A percentile compares a stretch with the other conserved stretches of the same genome.
Evolutionary conservation across 192 early-diverging fungal species (phyloP).

Genomic region (Coemansia sp.): DNA sequence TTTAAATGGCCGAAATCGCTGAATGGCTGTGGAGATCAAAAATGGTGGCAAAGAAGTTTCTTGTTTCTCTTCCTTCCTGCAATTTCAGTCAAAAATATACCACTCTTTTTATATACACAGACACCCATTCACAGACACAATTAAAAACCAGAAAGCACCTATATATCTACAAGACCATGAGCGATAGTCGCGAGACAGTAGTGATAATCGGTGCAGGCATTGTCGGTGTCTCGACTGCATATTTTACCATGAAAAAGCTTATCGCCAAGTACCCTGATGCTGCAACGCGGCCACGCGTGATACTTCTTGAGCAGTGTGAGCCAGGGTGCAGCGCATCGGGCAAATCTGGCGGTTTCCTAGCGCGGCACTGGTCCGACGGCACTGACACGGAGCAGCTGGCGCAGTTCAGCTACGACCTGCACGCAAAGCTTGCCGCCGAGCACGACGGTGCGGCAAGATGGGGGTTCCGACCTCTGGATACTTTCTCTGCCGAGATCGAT

Average conservation of each 20-base stretch:
- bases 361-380: slow-evolving; percentile 51
- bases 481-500: slow-evolving; percentile 48
- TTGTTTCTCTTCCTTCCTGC: neutral
- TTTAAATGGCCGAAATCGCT: too few relatives aligned
- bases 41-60: neutral
- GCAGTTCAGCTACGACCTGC: slow-evolving; percentile 49
- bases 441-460: slow-evolving; percentile 35
- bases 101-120: neutral
- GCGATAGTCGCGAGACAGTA: slow-evolving; percentile 27
- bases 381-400: slow-evolving; percentile 53
- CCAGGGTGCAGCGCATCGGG: slow-evolving; percentile 49
- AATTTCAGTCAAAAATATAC: neutral
- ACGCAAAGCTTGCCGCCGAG: slow-evolving; percentile 41
- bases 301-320: slow-evolving; percentile 49
- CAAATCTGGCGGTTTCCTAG: slow-evolving; percentile 50
- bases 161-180: slow-evolving; percentile 13
- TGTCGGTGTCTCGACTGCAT: slow-evolving; percentile 45
- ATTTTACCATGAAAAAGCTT: slow-evolving; percentile 36
- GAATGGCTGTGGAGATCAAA: too few relatives aligned
- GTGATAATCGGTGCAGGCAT: slow-evolving; percentile 47
- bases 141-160: neutral
- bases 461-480: slow-evolving; percentile 44
- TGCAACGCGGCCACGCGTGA: slow-evolving; percentile 31
- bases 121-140: too few relatives aligned
- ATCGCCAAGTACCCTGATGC: slow-evolving; percentile 16